Percentiles rank a stretch among this genome's conserved stretches.
These are phyloP conservation scores for Aspergillus ochraceus DNA, from an alignment of 2,329 filamentous ascomycete species.

Conservation along the genomic window DNA sequence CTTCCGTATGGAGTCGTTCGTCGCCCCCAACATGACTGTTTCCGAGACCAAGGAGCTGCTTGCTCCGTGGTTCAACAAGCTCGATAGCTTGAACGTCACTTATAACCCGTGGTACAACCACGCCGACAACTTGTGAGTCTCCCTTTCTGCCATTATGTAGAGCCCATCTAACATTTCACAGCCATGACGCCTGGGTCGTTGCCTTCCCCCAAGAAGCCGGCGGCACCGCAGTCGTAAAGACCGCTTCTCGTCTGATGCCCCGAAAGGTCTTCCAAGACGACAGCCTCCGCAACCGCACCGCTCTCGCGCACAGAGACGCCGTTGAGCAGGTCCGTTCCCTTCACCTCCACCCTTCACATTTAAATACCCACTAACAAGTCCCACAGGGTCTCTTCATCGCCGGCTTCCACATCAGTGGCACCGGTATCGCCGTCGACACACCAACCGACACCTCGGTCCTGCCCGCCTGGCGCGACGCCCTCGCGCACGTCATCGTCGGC, in stretches of 20 bases:
- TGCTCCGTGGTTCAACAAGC: conserved; percentile 17
- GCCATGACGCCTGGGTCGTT: background rate
- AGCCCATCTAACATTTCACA: background rate
- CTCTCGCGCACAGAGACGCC: background rate
- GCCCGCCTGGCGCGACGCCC: conserved; percentile 45
- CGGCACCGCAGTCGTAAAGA: background rate
- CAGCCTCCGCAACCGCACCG: background rate
- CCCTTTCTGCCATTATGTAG: background rate
- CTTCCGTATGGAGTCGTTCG: conserved; percentile 26
- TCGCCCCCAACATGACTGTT: conserved; percentile 24
- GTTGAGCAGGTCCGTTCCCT: background rate
- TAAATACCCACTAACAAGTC: background rate
- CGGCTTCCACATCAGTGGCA: conserved; percentile 24
- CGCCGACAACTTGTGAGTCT: background rate
- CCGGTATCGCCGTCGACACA: conserved; percentile 16
- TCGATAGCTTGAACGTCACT: background rate
- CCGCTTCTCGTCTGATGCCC: background rate
- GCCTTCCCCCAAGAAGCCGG: background rate
- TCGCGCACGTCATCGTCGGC: conserved; percentile 39
- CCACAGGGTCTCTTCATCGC: conserved; percentile 21
- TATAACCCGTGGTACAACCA: background rate
- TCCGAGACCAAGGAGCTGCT: conserved; percentile 19
- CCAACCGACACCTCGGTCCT: conserved; percentile 23
- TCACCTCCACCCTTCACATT: too few species aligned
- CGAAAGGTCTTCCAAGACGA: background rate